Conservation (phyloP, 2,329 filamentous ascomycete genomes). For the Neocucurbitaria cava region DNA sequence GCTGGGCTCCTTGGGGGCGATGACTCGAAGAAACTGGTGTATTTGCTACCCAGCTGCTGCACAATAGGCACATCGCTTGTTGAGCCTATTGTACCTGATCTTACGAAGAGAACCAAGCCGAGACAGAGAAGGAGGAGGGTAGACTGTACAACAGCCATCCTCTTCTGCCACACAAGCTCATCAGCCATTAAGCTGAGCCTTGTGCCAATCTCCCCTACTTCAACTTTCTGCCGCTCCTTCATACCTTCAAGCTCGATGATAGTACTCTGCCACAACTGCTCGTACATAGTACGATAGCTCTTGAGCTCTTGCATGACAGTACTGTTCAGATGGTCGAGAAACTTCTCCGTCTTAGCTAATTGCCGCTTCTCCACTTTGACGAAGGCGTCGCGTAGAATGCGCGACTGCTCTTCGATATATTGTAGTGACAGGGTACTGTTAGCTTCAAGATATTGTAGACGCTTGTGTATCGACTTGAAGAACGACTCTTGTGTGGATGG, state of each 20-base stretch:
- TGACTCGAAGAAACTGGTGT: constrained; percentile 45
- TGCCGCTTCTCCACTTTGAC: constrained; percentile 87
- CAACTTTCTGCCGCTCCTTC: constrained; percentile 80
- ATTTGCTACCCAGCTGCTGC: constrained; percentile 51
- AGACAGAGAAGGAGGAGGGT: constrained; percentile 86
- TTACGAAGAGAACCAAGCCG: constrained; percentile 79
- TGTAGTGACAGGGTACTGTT: constrained; percentile 92
- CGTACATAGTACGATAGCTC: constrained; percentile 76
- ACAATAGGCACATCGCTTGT: constrained; percentile 53
- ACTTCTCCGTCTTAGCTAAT: constrained; percentile 79
- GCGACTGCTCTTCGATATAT: constrained; percentile 96
- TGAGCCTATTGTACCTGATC: constrained; percentile 46
- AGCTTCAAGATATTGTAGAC: constrained; percentile 85
- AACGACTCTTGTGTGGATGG: constrained; percentile 96
- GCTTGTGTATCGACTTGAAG: constrained; percentile 95
- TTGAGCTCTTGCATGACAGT: constrained; percentile 79
- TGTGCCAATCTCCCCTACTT: constrained; percentile 80
- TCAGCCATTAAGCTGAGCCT: constrained; percentile 91
- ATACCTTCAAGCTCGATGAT: constrained; percentile 90
- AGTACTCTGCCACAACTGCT: constrained; percentile 95
- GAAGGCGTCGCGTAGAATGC: constrained; percentile 85
- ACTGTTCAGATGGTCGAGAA: constrained; percentile 83
- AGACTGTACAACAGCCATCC: constrained; percentile 92
- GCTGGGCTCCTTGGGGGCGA: constrained; percentile 44
- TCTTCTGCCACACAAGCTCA: constrained; percentile 82